These are phyloP conservation scores for Sonneratia caseolaris DNA, from an alignment of 345 rosid species.

Conservation along the genomic window DNA sequence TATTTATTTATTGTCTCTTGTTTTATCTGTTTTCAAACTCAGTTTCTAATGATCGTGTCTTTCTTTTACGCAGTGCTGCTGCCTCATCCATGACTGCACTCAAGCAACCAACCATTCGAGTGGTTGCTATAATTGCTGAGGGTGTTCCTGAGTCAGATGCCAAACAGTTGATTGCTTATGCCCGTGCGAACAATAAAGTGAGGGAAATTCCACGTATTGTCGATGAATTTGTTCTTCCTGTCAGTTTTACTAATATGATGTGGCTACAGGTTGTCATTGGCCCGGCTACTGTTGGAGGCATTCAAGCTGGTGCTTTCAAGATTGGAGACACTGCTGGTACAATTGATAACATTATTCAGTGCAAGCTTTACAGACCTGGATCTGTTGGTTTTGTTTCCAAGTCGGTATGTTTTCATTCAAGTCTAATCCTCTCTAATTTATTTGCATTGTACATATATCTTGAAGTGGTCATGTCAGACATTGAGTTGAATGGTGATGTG, in stretches of 20 bases:
- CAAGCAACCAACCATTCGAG: conserved; percentile 89
- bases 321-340: conserved; percentile 99
- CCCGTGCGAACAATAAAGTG: conserved; percentile 93
- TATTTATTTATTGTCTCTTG: background rate
- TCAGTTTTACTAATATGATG: conserved; percentile 8
- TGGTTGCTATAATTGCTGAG: conserved; percentile 95
- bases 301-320: conserved; percentile 98
- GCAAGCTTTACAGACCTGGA: conserved; percentile 97
- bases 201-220: background rate
- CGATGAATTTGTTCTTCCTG: background rate
- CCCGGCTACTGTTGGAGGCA: conserved; percentile 97
- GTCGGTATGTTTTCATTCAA: conserved; percentile 53
- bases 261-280: conserved; percentile 82
- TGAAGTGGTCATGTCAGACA: background rate
- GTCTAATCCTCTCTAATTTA: background rate
- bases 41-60: background rate
- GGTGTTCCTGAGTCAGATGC: conserved; percentile 98
- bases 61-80: conserved; percentile 59
- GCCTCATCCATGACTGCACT: conserved; percentile 94
- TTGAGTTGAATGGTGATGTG: background rate
- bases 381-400: conserved; percentile 97
- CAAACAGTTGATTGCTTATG: conserved; percentile 82
- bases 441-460: background rate
- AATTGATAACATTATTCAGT: conserved; percentile 74
- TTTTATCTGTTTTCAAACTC: conserved; percentile 8